Base-by-base conservation (phyloP, 805 yeast species). In the Spathaspora gorwiae region DNA sequence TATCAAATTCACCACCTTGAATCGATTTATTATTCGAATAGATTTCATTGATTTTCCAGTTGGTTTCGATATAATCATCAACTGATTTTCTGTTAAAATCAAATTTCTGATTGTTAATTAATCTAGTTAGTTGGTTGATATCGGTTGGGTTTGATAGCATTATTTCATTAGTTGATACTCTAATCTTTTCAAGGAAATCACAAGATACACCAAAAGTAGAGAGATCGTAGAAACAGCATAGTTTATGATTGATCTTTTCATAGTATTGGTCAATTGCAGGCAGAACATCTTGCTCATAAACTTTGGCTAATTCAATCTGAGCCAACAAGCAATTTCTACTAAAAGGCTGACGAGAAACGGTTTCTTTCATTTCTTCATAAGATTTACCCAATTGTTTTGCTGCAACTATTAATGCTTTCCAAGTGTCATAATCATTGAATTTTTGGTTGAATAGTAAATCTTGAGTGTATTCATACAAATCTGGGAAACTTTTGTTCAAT, bases 371-470 rank as follows among this genome's bases (percentile, higher is more conserved):
- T 1, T 76, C 60, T 2, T 68, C 72, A 9, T 62, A 63, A 2
- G 64, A 41, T 44, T 61, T 54, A 10, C 55, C 62, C 19, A 75
- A 50, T 26, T 72, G 53, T 14, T 57, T 54, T 0, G 74, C 72
- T 2, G 90, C 66, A 38, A 69, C 64, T 15, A 79, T 72, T 41
- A 77, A 62, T 13, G 70, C 65, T 51, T 80, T 77, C 87, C 95
- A 88, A 34, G 89, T 79, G 46, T 79, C 77, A 71, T 80, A 90
- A 60, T 90, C 96, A 60, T 90, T 89, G 44, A 85, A 75, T 8
- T 70, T 60, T 24, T 74, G 64, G 4, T 64, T 67, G 13, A 73
- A 65, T 31, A 89, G 59, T 11, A 79, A 68, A 4, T 54, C 47
- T 5, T 57, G 36, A 39, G 80, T 64, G 47, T 66, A 65, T 0